A percentile compares a stretch with the other conserved stretches of the same genome.
Evolutionary conservation across 1,139 yeast genomes (phyloP).

Genomic region (Yamadazyma membranifaciens): DNA sequence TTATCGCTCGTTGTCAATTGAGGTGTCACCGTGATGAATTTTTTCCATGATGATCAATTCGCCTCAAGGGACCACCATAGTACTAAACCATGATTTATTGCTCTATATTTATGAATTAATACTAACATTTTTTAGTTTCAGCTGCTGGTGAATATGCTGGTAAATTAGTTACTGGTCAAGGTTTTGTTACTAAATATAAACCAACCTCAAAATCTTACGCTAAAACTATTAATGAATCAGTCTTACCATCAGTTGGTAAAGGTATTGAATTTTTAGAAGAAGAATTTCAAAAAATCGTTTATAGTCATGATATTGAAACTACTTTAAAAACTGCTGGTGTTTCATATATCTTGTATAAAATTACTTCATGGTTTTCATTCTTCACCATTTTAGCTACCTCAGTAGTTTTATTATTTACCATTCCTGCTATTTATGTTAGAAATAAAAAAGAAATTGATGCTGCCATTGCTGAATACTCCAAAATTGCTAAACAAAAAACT

Average conservation of each 20-base stretch:
- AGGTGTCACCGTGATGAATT: background rate
- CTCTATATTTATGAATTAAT: background rate
- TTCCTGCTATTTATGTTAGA: constrained; percentile 71
- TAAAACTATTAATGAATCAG: constrained; percentile 36
- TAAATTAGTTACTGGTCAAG: constrained; percentile 65
- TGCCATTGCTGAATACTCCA: constrained; percentile 56
- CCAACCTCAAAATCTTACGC: constrained; percentile 45
- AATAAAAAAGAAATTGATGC: constrained; percentile 84
- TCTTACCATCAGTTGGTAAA: constrained; percentile 46
- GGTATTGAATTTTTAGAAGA: constrained; percentile 43
- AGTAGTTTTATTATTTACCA: constrained; percentile 65
- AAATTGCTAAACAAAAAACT: constrained; percentile 56
- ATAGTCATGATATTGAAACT: constrained; percentile 62
- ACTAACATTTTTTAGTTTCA: constrained; percentile 33
- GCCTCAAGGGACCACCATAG: no score
- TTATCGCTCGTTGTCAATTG: background rate
- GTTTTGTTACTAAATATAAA: constrained; percentile 65
- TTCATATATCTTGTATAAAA: constrained; percentile 63
- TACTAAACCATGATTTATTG: no score
- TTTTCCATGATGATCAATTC: no score
- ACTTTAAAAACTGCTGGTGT: constrained; percentile 73
- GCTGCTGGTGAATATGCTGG: constrained; percentile 72
- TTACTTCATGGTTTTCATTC: constrained; percentile 76
- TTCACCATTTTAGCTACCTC: constrained; percentile 61
- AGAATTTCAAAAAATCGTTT: constrained; percentile 57